Evolutionary conservation across 805 yeast species (phyloP).

Genomic region (Blastobotrys terrestris): DNA sequence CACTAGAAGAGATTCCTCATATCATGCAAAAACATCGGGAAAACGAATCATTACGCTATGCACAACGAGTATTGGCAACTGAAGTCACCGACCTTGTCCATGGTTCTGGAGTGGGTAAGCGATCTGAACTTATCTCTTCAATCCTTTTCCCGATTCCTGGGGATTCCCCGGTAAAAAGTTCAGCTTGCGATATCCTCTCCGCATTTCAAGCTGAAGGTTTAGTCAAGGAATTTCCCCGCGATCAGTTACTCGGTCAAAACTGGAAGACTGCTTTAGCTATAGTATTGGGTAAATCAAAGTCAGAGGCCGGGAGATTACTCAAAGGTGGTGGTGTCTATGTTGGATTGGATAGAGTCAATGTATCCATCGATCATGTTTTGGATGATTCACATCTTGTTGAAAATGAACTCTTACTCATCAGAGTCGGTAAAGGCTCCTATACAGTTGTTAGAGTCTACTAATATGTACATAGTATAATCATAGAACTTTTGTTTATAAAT

Average conservation of each 20-base stretch:
- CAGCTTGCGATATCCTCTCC: conserved; percentile 39
- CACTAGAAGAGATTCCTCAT: conserved; percentile 50
- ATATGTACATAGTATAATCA: conserved; percentile 9
- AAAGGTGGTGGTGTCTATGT: conserved; percentile 66
- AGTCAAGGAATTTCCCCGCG: conserved; percentile 34
- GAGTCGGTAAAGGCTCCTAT: conserved; percentile 61
- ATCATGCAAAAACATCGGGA: conserved; percentile 47
- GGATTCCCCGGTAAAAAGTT: conserved; percentile 26
- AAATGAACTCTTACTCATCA: conserved; percentile 52
- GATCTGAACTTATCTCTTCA: conserved; percentile 46
- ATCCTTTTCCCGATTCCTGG: conserved; percentile 22
- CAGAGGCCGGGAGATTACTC: conserved; percentile 57
- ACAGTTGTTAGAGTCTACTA: conserved; percentile 24
- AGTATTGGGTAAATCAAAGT: conserved; percentile 35
- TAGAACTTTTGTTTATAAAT: background rate
- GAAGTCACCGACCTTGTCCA: conserved; percentile 86
- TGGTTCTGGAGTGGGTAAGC: conserved; percentile 68
- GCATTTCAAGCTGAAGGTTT: conserved; percentile 58
- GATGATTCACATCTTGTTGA: conserved; percentile 50
- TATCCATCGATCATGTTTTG: conserved; percentile 44
- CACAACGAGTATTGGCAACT: conserved; percentile 71
- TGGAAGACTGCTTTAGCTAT: conserved; percentile 49
- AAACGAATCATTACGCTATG: conserved; percentile 60
- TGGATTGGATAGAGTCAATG: conserved; percentile 52
- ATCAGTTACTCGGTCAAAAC: conserved; percentile 35